Evolutionary conservation across 495 filamentous ascomycete species (phyloP), one percentile per base, ranked within the genome.

Genomic region (Pyronema omphalodes): DNA sequence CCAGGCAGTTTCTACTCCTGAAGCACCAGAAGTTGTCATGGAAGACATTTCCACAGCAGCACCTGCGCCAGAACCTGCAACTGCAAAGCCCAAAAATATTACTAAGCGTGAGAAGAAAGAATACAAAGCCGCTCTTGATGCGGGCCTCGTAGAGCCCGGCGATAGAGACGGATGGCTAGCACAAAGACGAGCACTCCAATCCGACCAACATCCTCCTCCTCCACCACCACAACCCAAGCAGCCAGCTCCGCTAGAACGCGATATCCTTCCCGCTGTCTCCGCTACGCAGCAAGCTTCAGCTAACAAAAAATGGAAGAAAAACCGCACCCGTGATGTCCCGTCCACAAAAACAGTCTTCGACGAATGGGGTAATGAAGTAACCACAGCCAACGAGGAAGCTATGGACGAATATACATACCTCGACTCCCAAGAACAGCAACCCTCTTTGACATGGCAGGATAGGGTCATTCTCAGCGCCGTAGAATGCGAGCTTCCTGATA

Each of bases 401-500:
- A 35, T 54, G 52, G 23, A 9, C 7, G 29, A 49, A 9, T 9
- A 14, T 15, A 14, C 37, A 7, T 18, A 29, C 11, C 23, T 45
- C 37, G 44, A 54, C 12, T 37, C 48, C 12, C 12, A 45, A 2
- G 23, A 51, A 11, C 6, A 55, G 46, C 44, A 7, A 14, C 8
- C 5, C 18, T 1, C 44, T 33, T 37, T 43, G 60, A 64, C 69
- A 39, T 96, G 89, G 89, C 76, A 76, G 56, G 63, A 77, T 7
- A 89, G 80, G 62, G 80, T 95, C 37, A 74, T 70, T 40, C 64
- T 84, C 33, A 71, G 71, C 47, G 89, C 87, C 44, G 81, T 87
- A 9, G 91, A 98, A 64, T 95, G 91, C 65, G 76, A 81, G 56
- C 68, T 79, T 48, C 78, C 87, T 18, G 78, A 77, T n/a, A 70